phyloP scores from a whole-genome alignment of 805 yeast genomes.

The Saturnispora zaruensis region DNA sequence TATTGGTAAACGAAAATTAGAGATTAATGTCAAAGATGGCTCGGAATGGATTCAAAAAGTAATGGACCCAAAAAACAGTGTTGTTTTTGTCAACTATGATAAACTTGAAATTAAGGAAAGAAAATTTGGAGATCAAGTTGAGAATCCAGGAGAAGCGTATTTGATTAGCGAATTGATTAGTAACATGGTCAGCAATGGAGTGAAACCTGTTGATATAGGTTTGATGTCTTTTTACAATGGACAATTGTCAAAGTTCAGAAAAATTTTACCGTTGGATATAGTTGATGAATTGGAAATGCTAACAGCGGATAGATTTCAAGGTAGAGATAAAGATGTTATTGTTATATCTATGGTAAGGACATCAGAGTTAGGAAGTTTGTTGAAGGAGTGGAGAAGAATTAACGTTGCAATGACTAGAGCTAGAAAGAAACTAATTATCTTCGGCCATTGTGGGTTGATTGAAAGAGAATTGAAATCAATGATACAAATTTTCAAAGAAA shows the following conservation, averaged over 20 bases:
- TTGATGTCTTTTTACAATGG: constrained; percentile 85
- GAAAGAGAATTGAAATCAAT: constrained; percentile 48
- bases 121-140: constrained; percentile 54
- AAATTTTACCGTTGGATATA: constrained; percentile 5
- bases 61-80: constrained; percentile 48
- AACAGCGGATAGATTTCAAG: constrained; percentile 95
- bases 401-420: constrained; percentile 95
- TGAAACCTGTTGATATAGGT: constrained; percentile 55
- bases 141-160: constrained; percentile 65
- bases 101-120: constrained; percentile 42
- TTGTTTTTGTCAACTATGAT: constrained; percentile 78
- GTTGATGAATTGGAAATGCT: constrained; percentile 54
- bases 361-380: constrained; percentile 69
- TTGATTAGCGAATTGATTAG: constrained; percentile 55
- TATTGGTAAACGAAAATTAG: constrained; percentile 49
- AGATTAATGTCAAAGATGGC: constrained; percentile 3
- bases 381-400: constrained; percentile 84
- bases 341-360: constrained; percentile 85
- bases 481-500: constrained; percentile 44
- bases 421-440: constrained; percentile 66
- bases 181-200: constrained; percentile 51
- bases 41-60: constrained; percentile 25
- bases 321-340: constrained; percentile 88
- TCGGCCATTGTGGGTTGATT: constrained; percentile 70
- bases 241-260: constrained; percentile 49